Percentiles rank a stretch among this genome's conserved stretches.
These are phyloP conservation scores for Schizothecium vesticola DNA, from an alignment of 495 filamentous ascomycete genomes.

Conservation along the genomic window DNA sequence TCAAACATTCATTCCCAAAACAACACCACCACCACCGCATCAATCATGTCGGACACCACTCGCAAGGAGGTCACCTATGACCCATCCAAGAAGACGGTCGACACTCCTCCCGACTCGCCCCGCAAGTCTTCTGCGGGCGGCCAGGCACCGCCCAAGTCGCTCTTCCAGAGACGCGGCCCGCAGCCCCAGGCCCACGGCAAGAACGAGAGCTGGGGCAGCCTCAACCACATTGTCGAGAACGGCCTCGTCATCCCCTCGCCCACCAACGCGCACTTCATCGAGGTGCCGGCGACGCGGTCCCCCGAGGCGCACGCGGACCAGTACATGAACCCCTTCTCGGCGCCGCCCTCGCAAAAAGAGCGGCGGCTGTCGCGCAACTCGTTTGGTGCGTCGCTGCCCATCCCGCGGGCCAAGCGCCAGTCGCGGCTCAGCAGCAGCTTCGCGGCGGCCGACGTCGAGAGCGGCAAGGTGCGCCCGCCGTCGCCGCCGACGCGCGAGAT, in stretches of 20 bases:
- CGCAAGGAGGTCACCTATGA: constrained; percentile 44
- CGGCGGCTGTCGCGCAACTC: constrained; percentile 71
- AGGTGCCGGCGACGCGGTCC: constrained; percentile 66
- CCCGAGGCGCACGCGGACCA: constrained; percentile 62
- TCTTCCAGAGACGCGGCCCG: neutral
- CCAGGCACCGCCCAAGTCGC: neutral
- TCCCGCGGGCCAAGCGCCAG: constrained; percentile 64
- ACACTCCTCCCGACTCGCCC: constrained; percentile 22
- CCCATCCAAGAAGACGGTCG: constrained; percentile 27
- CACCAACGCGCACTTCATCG: constrained; percentile 45
- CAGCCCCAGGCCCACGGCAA: constrained; percentile 6
- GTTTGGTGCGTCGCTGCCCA: constrained; percentile 71
- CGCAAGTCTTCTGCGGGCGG: neutral
- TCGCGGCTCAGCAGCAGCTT: constrained; percentile 60
- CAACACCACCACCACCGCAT: neutral
- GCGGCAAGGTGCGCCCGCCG: constrained; percentile 35
- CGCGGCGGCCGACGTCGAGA: constrained; percentile 37
- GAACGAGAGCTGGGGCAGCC: constrained; percentile 17
- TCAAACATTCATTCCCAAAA: neutral
- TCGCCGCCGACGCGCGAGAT: constrained; percentile 59
- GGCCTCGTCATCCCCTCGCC: constrained; percentile 20
- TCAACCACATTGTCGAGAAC: constrained; percentile 12
- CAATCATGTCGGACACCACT: neutral
- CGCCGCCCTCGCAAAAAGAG: constrained; percentile 60
- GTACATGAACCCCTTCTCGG: constrained; percentile 70